Percentiles rank a stretch among this genome's conserved stretches.
Conservation (phyloP, 441 rosid species). For the Metrosideros polymorpha region DNA sequence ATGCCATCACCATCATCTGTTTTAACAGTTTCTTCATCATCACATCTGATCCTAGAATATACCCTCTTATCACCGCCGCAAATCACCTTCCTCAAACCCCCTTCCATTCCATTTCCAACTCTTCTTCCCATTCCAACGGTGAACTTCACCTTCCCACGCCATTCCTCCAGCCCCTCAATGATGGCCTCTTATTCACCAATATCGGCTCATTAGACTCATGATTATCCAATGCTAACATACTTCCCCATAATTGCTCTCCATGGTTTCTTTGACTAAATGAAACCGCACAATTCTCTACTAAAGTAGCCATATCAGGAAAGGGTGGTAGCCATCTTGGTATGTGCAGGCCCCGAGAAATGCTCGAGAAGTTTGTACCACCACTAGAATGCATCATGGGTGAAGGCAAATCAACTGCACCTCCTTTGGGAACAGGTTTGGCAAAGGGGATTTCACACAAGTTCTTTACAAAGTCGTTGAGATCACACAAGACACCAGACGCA, state of each 20-base stretch:
- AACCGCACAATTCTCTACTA: background rate
- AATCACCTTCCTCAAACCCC: background rate
- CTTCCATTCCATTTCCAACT: background rate
- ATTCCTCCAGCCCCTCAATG: background rate
- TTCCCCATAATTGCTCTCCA: constrained; percentile 22
- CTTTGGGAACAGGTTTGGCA: constrained; percentile 35
- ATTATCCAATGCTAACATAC: background rate
- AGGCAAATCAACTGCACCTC: background rate
- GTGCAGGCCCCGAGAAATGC: background rate
- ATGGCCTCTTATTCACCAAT: background rate
- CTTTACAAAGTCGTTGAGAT: constrained; percentile 22
- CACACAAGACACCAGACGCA: constrained; percentile 19
- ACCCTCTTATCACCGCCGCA: background rate
- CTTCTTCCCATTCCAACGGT: background rate
- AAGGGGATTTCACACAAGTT: constrained; percentile 38
- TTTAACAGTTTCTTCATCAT: background rate
- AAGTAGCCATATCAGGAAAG: constrained; percentile 14
- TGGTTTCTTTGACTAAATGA: background rate
- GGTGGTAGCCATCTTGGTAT: constrained; percentile 32
- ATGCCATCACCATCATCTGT: background rate
- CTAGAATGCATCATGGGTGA: background rate
- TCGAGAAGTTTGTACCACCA: background rate
- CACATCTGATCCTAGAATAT: background rate
- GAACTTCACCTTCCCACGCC: background rate
- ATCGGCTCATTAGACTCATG: background rate